A percentile compares a stretch with the other conserved stretches of the same genome.
Conservation (phyloP, 176 grass and related monocot genomes). For the Ensete glaucum region DNA sequence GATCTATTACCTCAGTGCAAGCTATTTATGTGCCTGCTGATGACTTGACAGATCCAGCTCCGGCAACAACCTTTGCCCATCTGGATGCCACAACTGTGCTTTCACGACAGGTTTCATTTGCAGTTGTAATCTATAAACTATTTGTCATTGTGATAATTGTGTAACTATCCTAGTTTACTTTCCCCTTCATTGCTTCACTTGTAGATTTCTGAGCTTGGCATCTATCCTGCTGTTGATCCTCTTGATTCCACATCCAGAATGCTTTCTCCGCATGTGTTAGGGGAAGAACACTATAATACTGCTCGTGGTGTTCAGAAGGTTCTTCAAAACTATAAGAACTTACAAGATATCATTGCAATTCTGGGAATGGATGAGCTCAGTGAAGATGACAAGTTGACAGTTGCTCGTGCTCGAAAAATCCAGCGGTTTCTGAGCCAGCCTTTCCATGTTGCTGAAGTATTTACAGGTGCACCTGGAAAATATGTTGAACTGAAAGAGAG, state of each 20-base stretch:
- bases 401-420: too few relatives aligned
- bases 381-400: too few relatives aligned
- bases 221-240: too few relatives aligned
- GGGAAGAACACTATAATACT: slow-evolving; percentile 8
- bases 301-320: background rate
- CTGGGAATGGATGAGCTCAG: too few relatives aligned
- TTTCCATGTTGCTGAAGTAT: too few relatives aligned
- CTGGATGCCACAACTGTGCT: slow-evolving; percentile 2
- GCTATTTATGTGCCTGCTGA: slow-evolving; percentile 10
- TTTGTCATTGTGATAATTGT: background rate
- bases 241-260: slow-evolving; percentile 1
- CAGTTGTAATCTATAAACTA: background rate
- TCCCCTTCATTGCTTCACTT: background rate
- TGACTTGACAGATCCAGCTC: slow-evolving; percentile 7
- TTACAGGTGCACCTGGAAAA: too few relatives aligned
- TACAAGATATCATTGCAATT: too few relatives aligned
- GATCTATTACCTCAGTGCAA: background rate
- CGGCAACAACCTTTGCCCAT: slow-evolving; percentile 1
- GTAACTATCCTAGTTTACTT: background rate
- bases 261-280: slow-evolving; percentile 9
- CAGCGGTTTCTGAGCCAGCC: too few relatives aligned
- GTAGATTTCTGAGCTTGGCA: background rate
- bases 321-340: too few relatives aligned
- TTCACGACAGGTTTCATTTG: background rate
- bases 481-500: too few relatives aligned